These are phyloP conservation scores for Phytophthora tubulina DNA, from an alignment of 352 stramenopile genomes.

Conservation along the genomic window DNA sequence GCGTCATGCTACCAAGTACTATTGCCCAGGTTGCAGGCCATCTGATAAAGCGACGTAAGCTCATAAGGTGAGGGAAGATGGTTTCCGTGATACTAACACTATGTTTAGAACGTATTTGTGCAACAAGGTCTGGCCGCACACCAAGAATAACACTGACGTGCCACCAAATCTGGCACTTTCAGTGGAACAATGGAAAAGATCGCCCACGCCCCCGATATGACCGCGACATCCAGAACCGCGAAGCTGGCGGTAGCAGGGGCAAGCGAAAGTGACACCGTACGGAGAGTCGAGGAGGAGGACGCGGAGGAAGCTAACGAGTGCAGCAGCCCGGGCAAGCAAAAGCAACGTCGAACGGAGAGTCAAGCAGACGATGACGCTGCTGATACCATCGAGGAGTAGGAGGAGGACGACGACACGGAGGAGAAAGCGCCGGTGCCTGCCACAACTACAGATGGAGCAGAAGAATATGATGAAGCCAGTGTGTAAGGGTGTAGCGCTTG, in stretches of 20 bases:
- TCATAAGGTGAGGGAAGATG: neutral
- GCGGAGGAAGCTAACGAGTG: no score
- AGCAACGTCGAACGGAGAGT: no score
- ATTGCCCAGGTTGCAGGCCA: slow-evolving; percentile 11
- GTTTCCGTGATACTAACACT: neutral
- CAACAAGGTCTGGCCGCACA: slow-evolving; percentile 17
- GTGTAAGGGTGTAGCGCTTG: no score
- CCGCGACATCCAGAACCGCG: slow-evolving; percentile 14
- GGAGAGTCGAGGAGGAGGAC: no score
- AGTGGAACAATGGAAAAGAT: slow-evolving; percentile 2
- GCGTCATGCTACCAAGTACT: slow-evolving; percentile 14
- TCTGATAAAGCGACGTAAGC: slow-evolving; percentile 5
- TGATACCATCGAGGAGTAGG: no score
- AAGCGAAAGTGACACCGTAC: slow-evolving; percentile 1
- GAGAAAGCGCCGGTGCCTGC: no score
- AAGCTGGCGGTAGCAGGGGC: neutral
- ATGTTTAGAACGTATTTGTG: slow-evolving; percentile 8
- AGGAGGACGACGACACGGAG: no score
- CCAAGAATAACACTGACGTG: slow-evolving; percentile 15
- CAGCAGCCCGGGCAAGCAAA: no score
- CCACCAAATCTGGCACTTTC: slow-evolving; percentile 16
- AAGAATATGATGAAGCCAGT: no score
- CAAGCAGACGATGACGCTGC: no score
- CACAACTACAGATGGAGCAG: no score
- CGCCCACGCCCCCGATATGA: neutral